phyloP scores from a whole-genome alignment of 768 basidiomycete species.

The Trametes coccinea region DNA sequence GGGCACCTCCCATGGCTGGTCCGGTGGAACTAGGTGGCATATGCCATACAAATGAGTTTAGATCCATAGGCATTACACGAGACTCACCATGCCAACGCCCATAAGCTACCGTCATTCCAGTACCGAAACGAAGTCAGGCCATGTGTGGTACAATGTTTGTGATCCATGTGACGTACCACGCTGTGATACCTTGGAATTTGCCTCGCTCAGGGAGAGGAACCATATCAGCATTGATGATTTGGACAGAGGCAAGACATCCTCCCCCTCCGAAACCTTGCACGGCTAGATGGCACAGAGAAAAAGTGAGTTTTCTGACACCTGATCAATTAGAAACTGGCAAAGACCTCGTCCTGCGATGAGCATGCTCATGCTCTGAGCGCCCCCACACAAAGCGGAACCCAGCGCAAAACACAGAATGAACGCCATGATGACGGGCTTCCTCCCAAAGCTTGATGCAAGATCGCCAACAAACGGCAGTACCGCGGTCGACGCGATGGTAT shows the following conservation, averaged over 20 bases:
- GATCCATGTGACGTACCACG: neutral
- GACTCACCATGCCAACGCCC: slow-evolving; percentile 16
- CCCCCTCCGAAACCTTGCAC: slow-evolving; percentile 31
- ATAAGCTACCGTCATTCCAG: neutral
- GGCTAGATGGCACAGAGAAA: slow-evolving; percentile 1
- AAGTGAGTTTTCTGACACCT: neutral
- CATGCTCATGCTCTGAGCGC: slow-evolving; percentile 41
- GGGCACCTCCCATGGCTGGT: slow-evolving; percentile 31
- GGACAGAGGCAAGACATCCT: slow-evolving; percentile 19
- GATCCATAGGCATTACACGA: neutral
- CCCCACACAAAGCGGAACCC: slow-evolving; percentile 43
- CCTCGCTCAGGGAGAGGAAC: slow-evolving; percentile 30
- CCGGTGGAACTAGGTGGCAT: slow-evolving; percentile 17
- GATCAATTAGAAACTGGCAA: neutral
- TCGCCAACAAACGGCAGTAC: slow-evolving; percentile 36
- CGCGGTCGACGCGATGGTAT: slow-evolving; percentile 37
- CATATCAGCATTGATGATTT: slow-evolving; percentile 29
- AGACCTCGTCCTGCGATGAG: slow-evolving; percentile 39
- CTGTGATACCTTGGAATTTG: slow-evolving; percentile 31
- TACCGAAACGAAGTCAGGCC: no score
- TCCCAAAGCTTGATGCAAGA: slow-evolving; percentile 37
- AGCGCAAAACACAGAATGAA: slow-evolving; percentile 37
- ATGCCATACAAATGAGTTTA: no score
- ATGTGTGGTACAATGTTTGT: no score
- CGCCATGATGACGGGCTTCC: slow-evolving; percentile 34